Evolutionary conservation across 2,329 filamentous ascomycete species (phyloP), one percentile per base, ranked within the genome.

Genomic region (Aspergillus fructus): DNA sequence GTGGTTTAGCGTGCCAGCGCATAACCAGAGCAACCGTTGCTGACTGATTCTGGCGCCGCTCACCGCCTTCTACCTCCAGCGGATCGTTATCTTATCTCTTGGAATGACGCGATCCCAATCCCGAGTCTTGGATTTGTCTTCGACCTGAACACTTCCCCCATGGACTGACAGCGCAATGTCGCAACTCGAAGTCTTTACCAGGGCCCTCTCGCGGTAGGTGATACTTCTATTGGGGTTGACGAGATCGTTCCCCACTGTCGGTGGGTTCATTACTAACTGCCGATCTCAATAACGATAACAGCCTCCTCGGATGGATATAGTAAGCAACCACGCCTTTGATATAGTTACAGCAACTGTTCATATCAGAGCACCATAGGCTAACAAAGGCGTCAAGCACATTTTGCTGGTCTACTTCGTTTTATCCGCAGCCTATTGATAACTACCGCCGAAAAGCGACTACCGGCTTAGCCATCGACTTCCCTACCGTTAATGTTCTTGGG

Each of bases 361-460:
- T 7, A 19, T 17, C 27, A 11, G 27, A 30, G 27, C 27, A 17
- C 2, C 4, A 46, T 34, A 37, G 21, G 37, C 53, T 55, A 21
- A 40, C 40, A 30, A 56, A 37, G 39, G 17, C 12, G 30, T 21
- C 7, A 59, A 80, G 77, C 75, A 88, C 85, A 62, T 62, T 87
- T 49, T 86, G 84, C 74, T 94, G 93, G 93, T 93, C 90, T 12
- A 77, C 88, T 15, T 96, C 91, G 15, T 97, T 97, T 78, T 97
- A 97, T 73, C 93, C 93, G 1, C 94, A 97, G 72, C 86, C 89
- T 6, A 76, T 96, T 59, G 83, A 91, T 61, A 97, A 97, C 80
- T 88, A 82, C 72, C 80, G 80, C 30, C 88, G 91, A 53, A 85
- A 85, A 56, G 89, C 90, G 8, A 97, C 93, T 4, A 83, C 85